These are phyloP conservation scores for Aspergillus unguis DNA, from an alignment of 2,329 filamentous ascomycete genomes.

Conservation along the genomic window DNA sequence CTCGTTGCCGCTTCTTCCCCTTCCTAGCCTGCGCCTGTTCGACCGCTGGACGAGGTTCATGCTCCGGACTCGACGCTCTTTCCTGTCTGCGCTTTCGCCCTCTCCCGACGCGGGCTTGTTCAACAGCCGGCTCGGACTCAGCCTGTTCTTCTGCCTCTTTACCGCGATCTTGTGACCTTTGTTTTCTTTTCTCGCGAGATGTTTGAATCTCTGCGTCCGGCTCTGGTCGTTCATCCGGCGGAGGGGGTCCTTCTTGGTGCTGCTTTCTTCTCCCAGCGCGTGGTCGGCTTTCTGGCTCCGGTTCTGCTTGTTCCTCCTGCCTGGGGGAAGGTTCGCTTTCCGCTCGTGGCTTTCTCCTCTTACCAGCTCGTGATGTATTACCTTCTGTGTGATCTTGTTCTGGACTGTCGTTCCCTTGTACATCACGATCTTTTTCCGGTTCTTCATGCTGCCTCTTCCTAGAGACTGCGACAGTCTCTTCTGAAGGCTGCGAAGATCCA, in stretches of 20 bases:
- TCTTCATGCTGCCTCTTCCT: not conserved
- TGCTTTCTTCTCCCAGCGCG: not conserved
- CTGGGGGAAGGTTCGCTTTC: not conserved
- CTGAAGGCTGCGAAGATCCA: not conserved
- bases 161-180: not conserved
- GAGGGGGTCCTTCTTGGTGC: not conserved
- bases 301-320: not conserved
- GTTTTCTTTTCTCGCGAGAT: not conserved
- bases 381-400: not conserved
- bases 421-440: not conserved
- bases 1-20: not conserved
- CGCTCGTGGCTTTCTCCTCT: not conserved
- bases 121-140: slow-evolving; percentile 1
- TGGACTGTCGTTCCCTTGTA: not conserved
- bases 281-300: not conserved
- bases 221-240: not conserved
- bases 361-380: not conserved
- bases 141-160: not conserved
- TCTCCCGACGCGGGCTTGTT: not conserved
- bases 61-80: not conserved
- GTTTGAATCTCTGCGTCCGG: not conserved
- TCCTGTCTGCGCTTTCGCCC: not conserved
- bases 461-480: not conserved
- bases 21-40: not conserved
- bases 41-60: not conserved